Conservation (phyloP, 768 basidiomycete genomes). For the Boletus edulis region DNA sequence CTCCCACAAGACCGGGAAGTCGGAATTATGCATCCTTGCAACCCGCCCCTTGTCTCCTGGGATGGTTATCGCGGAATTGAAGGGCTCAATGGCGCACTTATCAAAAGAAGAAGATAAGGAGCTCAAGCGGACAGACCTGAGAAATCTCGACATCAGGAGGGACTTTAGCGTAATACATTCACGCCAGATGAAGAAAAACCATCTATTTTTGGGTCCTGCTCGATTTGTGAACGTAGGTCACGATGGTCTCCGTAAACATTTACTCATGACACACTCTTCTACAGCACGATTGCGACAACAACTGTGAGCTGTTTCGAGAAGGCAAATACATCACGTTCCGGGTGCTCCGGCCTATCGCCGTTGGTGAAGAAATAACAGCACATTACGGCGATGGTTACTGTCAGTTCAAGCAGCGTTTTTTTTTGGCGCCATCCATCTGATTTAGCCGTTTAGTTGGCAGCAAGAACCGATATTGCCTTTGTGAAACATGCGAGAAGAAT, state of each 20-base stretch:
- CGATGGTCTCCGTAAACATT: neutral
- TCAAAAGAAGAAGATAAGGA: constrained; percentile 85
- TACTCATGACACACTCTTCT: neutral
- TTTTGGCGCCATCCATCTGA: constrained; percentile 19
- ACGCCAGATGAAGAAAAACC: constrained; percentile 89
- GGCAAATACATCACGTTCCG: constrained; percentile 89
- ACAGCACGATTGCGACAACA: constrained; percentile 89
- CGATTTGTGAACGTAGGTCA: constrained; percentile 85
- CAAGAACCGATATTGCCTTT: constrained; percentile 74
- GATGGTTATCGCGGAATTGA: constrained; percentile 77
- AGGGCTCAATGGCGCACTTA: constrained; percentile 87
- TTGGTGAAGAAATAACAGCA: constrained; percentile 87
- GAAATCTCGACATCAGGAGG: constrained; percentile 67
- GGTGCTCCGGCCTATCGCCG: constrained; percentile 69
- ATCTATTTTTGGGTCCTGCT: constrained; percentile 87
- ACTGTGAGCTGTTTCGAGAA: constrained; percentile 85
- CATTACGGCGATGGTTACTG: constrained; percentile 92
- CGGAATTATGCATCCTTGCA: constrained; percentile 83
- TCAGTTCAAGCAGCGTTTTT: constrained; percentile 42
- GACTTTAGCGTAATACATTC: constrained; percentile 93
- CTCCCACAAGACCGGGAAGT: constrained; percentile 84
- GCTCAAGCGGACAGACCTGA: constrained; percentile 76
- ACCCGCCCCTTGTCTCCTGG: constrained; percentile 69
- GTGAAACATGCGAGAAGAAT: constrained; percentile 81
- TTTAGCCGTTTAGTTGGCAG: constrained; percentile 53